A percentile compares a stretch with the other conserved stretches of the same genome.
phyloP scores from a whole-genome alignment of 306 rosid genomes.

The Trifolium dubium region DNA sequence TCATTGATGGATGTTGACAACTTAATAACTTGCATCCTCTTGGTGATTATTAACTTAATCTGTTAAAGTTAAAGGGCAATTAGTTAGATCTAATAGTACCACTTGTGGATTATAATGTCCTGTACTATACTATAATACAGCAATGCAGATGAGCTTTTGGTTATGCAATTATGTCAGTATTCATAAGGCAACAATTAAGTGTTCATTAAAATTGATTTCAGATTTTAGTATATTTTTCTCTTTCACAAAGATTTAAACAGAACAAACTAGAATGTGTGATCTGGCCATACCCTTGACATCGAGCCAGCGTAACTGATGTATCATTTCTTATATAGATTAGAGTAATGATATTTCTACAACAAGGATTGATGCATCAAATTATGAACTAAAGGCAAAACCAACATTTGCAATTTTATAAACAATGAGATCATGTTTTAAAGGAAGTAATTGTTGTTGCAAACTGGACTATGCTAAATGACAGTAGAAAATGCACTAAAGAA shows the following conservation, averaged over 20 bases:
- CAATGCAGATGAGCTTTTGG: conserved; percentile 15
- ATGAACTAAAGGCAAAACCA: conserved; percentile 46
- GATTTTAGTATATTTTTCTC: not conserved
- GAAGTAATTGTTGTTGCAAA: conserved; percentile 38
- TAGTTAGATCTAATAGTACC: conserved; percentile 38
- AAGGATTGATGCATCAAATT: conserved; percentile 19
- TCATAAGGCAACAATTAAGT: not conserved
- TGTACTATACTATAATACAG: conserved; percentile 6
- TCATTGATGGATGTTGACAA: conserved; percentile 58
- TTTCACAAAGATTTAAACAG: not conserved
- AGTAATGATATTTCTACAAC: too few relatives aligned
- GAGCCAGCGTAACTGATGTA: too few relatives aligned
- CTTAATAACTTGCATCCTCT: conserved; percentile 42
- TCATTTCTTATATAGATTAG: too few relatives aligned
- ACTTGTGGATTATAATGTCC: conserved; percentile 8
- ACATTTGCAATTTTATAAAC: conserved; percentile 28
- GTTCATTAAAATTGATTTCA: not conserved
- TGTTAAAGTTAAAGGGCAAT: conserved; percentile 42
- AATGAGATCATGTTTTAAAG: not conserved
- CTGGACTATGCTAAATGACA: conserved; percentile 37
- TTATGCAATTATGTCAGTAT: not conserved
- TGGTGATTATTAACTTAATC: conserved; percentile 44
- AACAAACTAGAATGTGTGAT: not conserved
- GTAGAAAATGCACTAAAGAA: conserved; percentile 31
- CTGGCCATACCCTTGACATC: not conserved